phyloP scores from a whole-genome alignment of 257 asterid genomes.

The Solanum clarkiae region DNA sequence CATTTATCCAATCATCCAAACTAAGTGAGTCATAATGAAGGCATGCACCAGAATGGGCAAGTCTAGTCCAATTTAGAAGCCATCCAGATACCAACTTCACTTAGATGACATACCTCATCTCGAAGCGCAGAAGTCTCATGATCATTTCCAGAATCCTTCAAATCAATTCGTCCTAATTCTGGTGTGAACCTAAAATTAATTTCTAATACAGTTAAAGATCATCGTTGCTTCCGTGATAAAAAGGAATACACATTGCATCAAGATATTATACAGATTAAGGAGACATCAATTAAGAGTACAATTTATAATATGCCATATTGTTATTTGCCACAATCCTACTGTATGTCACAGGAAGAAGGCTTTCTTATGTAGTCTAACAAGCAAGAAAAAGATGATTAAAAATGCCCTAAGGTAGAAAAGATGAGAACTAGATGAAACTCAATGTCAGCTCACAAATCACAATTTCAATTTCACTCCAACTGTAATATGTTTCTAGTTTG shows the following conservation, averaged over 20 bases:
- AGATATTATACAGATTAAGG: neutral
- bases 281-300: neutral
- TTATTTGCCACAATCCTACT: neutral
- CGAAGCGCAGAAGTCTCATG: conserved; percentile 85
- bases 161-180: conserved; percentile 50
- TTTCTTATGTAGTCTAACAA: neutral
- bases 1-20: neutral
- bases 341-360: neutral
- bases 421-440: neutral
- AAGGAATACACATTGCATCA: neutral
- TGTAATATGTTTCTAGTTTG: neutral
- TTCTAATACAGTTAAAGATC: neutral
- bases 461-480: neutral
- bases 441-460: neutral
- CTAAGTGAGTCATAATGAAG: neutral
- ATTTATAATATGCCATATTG: neutral
- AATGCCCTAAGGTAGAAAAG: neutral
- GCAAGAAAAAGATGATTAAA: neutral
- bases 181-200: conserved; percentile 46
- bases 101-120: conserved; percentile 63
- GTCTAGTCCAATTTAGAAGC: neutral
- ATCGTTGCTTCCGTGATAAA: neutral
- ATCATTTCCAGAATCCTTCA: conserved; percentile 63
- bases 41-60: neutral
- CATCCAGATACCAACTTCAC: conserved; percentile 1